Evolutionary conservation across 495 filamentous ascomycete genomes (phyloP).

Genomic region (Acidomyces sp.): DNA sequence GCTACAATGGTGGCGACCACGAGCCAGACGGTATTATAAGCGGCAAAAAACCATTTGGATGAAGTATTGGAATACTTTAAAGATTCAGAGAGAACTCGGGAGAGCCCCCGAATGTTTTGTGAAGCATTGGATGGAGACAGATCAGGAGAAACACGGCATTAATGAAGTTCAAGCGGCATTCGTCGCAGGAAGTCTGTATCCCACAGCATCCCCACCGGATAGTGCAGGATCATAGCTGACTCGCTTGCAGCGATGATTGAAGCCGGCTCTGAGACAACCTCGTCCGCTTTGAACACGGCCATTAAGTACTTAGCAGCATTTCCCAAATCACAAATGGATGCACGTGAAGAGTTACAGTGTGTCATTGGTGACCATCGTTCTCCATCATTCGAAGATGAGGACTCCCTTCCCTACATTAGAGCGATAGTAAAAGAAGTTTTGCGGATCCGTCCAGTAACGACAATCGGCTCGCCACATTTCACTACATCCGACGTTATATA

Average conservation of each 20-base stretch:
- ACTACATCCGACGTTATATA: conserved; percentile 46
- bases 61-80: neutral
- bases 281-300: neutral
- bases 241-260: neutral
- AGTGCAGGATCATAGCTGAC: neutral
- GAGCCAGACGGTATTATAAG: neutral
- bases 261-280: neutral
- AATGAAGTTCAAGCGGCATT: neutral
- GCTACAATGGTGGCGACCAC: neutral
- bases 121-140: neutral
- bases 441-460: conserved; percentile 45
- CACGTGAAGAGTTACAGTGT: neutral
- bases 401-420: conserved; percentile 36
- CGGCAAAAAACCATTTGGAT: neutral
- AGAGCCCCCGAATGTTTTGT: neutral
- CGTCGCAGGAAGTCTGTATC: neutral
- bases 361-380: neutral
- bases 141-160: neutral
- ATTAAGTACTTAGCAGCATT: neutral
- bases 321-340: neutral
- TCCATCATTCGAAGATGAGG: conserved; percentile 38
- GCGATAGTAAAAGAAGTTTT: conserved; percentile 44
- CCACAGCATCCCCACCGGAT: neutral
- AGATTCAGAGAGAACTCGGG: neutral
- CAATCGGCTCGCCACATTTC: conserved; percentile 45